A percentile compares a stretch with the other conserved stretches of the same genome.
These are phyloP conservation scores for Cladosporium velox DNA, from an alignment of 2,329 filamentous ascomycete genomes.

Conservation along the genomic window DNA sequence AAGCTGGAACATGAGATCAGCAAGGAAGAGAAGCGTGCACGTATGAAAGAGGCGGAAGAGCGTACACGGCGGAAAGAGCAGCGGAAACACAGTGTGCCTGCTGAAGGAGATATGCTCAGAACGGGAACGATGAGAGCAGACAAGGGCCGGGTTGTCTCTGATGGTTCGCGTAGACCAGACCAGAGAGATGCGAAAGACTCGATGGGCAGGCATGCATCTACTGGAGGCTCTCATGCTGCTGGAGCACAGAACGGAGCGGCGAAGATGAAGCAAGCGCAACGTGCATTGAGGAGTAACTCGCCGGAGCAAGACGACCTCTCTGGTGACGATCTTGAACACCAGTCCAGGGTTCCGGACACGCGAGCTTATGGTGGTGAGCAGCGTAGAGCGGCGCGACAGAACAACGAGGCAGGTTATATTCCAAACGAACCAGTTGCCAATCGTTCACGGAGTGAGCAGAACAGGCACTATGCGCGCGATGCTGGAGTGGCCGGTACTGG, in stretches of 20 bases:
- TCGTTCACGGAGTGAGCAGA: conserved; percentile 28
- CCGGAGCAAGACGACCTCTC: conserved; percentile 12
- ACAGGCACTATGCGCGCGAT: conserved; percentile 33
- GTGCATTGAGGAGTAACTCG: conserved; percentile 24
- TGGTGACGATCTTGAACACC: conserved; percentile 19
- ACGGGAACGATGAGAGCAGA: conserved; percentile 28
- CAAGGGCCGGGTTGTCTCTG: conserved; percentile 32
- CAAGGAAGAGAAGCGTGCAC: conserved; percentile 90
- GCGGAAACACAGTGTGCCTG: conserved; percentile 22
- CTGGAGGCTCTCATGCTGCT: conserved; percentile 4
- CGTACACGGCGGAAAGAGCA: conserved; percentile 60
- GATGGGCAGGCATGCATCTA: conserved; percentile 19
- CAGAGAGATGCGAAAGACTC: conserved; percentile 20
- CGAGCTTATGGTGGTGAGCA: conserved; percentile 16
- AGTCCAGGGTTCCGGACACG: conserved; percentile 9
- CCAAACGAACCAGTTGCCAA: conserved; percentile 10
- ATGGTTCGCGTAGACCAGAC: conserved; percentile 25
- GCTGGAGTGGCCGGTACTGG: conserved; percentile 37
- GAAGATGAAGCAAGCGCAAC: conserved; percentile 23
- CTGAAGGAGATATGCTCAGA: conserved; percentile 25
- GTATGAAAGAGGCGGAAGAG: conserved; percentile 79
- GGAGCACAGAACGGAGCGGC: conserved; percentile 9
- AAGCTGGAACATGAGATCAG: conserved; percentile 91
- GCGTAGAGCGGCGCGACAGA: conserved; percentile 18
- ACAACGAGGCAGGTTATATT: not conserved